These are phyloP conservation scores for Globisporangium sylvaticum DNA, from an alignment of 352 stramenopile species.

Conservation along the genomic window DNA sequence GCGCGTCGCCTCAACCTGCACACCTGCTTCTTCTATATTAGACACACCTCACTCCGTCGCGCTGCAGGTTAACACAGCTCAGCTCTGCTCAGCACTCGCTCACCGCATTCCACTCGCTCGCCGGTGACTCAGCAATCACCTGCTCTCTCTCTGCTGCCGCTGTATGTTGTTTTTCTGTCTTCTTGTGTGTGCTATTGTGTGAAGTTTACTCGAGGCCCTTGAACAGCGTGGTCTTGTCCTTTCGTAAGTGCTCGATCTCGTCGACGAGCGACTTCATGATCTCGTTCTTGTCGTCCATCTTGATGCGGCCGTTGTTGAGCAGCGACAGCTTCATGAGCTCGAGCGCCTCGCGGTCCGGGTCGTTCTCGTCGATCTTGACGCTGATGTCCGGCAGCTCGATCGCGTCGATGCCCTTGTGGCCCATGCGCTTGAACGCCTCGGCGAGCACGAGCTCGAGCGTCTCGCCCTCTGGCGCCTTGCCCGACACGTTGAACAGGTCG, in stretches of 20 bases:
- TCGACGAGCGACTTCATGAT: conserved; percentile 78
- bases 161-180: conserved; percentile 14
- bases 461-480: conserved; percentile 42
- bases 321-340: conserved; percentile 89
- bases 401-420: conserved; percentile 69
- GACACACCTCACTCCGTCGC: not conserved
- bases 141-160: not conserved
- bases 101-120: not conserved
- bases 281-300: conserved; percentile 88
- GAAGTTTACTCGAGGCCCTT: conserved; percentile 55
- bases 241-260: conserved; percentile 76
- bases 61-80: not conserved
- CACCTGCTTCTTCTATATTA: conserved; percentile 10
- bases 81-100: not conserved
- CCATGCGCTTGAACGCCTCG: conserved; percentile 72
- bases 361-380: conserved; percentile 53
- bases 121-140: not conserved
- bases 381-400: conserved; percentile 72
- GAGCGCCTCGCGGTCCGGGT: conserved; percentile 77
- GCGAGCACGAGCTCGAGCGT: conserved; percentile 67
- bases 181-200: not conserved
- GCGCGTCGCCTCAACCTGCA: not conserved
- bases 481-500: conserved; percentile 79
- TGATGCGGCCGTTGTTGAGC: conserved; percentile 85
- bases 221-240: conserved; percentile 84